A percentile compares a stretch with the other conserved stretches of the same genome.
These are phyloP conservation scores for Pezicula neosporulosa DNA, from an alignment of 2,329 filamentous ascomycete species.

Conservation along the genomic window DNA sequence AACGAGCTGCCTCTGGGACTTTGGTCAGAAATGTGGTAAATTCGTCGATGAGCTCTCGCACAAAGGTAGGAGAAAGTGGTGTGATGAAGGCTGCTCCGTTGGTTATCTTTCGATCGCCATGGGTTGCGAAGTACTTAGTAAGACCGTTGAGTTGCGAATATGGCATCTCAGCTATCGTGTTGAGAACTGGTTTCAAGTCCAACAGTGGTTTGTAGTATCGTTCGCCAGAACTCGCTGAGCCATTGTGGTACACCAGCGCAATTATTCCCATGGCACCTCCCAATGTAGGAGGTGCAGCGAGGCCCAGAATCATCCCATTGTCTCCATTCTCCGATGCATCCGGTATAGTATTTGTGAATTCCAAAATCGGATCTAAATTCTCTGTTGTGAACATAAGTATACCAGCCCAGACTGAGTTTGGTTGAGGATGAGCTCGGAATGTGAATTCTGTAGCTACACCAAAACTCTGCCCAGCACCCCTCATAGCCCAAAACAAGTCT, in stretches of 20 bases:
- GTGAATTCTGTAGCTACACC: constrained; percentile 10
- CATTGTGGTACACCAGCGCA: constrained; percentile 29
- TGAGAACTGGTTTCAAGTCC: constrained; percentile 22
- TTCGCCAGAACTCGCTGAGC: constrained; percentile 25
- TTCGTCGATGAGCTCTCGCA: constrained; percentile 22
- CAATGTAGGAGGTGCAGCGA: not conserved
- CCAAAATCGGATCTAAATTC: constrained; percentile 9
- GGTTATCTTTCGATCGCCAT: constrained; percentile 34
- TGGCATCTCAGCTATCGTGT: constrained; percentile 22
- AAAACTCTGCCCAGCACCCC: constrained; percentile 16
- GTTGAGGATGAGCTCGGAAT: constrained; percentile 8
- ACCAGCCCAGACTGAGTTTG: constrained; percentile 14
- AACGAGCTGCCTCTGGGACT: constrained; percentile 11
- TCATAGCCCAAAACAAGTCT: constrained; percentile 20
- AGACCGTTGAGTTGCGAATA: constrained; percentile 30
- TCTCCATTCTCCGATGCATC: not conserved
- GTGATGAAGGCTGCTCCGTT: constrained; percentile 31
- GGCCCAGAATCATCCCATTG: not conserved
- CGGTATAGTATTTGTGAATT: constrained; percentile 11
- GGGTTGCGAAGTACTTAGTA: constrained; percentile 24
- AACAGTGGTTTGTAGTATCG: constrained; percentile 26
- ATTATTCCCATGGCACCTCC: not conserved
- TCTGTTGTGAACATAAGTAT: constrained; percentile 10
- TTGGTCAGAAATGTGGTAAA: constrained; percentile 24
- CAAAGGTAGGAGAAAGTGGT: constrained; percentile 25